Base-by-base conservation (phyloP, 441 rosid species). In the Populus hybrid region DNA sequence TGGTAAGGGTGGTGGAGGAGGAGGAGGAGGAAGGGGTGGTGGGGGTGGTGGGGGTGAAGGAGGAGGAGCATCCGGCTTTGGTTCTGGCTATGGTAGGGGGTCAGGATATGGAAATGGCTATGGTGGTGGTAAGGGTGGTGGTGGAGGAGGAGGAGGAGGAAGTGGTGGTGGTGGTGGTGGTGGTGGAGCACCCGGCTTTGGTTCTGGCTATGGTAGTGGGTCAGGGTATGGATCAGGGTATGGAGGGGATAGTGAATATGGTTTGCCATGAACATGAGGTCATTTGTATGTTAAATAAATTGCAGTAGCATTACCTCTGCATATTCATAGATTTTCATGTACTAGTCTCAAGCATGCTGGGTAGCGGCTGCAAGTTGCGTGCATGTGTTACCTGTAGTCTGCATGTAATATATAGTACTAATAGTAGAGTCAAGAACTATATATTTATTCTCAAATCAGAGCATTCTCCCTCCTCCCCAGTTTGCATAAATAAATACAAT, bases 1-100 rank as follows among this genome's bases (percentile, higher is more conserved):
- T 1, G 90, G 90, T 5, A 84, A 86, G 0, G 86, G 88, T 0
- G 72, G 72, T 6, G 90, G 88, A 18, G 67, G 70, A 8, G 85
- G 84, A 0, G 78, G 77, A 0, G 78, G 77, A 0, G 80, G 86
- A 4, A 42, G 83, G 0, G 87, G 87, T 2, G 30, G 34, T 0
- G 85, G 82, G 0, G 77, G 80, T 0, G 85, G 85, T 0, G 85
- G 84, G 0, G 86, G 85, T 0, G 82, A 85, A 0, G 86, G 83
- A 0, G 84, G 87, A 0, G 86, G 90, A 0, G 72, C 79, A 2
- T 70, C 71, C 0, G 84, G 90, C 0, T 73, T 40, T 18, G 77
- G 77, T 16, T 75, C 78, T 14, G 78, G 78, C 14, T 76, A 73
- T 0, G 85, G 78, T 0, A 69, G 77, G 0, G 84, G 85, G 0